Conservation (phyloP, 345 rosid species). For the Eucalyptus curtisii region DNA sequence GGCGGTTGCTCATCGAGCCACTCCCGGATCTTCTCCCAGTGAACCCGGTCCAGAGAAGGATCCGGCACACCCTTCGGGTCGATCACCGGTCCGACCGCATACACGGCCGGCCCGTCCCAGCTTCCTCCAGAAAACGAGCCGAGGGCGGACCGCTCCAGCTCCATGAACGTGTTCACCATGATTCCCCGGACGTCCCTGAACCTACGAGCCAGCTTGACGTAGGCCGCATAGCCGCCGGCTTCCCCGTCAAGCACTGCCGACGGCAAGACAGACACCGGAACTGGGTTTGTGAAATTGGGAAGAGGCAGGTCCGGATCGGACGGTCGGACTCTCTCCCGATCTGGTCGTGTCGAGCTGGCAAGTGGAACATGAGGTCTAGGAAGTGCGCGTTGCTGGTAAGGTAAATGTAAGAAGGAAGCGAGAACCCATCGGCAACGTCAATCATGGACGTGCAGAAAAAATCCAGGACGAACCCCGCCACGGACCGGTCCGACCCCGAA, state of each 20-base stretch:
- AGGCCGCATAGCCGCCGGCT: constrained; percentile 16
- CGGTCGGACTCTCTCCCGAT: neutral
- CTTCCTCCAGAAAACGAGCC: constrained; percentile 1
- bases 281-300: constrained; percentile 15
- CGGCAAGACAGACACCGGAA: constrained; percentile 28
- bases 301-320: constrained; percentile 4
- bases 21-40: neutral
- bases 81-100: constrained; percentile 19
- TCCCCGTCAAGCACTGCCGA: constrained; percentile 2
- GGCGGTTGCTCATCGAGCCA: constrained; percentile 44
- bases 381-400: constrained; percentile 16
- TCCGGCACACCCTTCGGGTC: neutral
- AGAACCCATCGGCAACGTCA: constrained; percentile 17
- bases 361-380: constrained; percentile 21
- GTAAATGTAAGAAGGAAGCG: constrained; percentile 41
- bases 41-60: constrained; percentile 2
- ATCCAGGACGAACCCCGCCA: constrained; percentile 32
- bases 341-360: constrained; percentile 9
- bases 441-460: constrained; percentile 31
- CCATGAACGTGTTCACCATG: constrained; percentile 23
- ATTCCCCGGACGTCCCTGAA: constrained; percentile 21
- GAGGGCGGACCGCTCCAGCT: constrained; percentile 21
- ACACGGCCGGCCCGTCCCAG: constrained; percentile 15
- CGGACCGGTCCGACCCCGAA: constrained; percentile 7
- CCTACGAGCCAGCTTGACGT: constrained; percentile 18